A percentile compares a stretch with the other conserved stretches of the same genome.
These are phyloP conservation scores for Didymella segeticola DNA, from an alignment of 2,329 filamentous ascomycete genomes.

Conservation along the genomic window DNA sequence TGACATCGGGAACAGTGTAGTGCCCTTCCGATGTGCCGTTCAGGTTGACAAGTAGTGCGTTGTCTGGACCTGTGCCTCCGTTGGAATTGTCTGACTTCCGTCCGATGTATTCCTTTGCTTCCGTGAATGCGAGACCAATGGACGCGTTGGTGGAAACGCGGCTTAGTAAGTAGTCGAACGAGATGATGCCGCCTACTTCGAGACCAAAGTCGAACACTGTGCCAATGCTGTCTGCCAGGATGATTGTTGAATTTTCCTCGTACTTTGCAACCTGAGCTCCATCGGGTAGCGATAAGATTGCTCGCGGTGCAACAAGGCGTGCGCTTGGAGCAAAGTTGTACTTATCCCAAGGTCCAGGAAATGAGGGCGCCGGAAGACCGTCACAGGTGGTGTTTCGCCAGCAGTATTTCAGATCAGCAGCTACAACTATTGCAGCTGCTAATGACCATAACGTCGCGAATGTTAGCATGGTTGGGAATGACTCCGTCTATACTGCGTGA, in stretches of 20 bases:
- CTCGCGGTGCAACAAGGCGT: background rate
- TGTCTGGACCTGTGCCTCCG: constrained; percentile 48
- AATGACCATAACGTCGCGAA: background rate
- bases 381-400: constrained; percentile 10
- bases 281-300: background rate
- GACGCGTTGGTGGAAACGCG: constrained; percentile 44
- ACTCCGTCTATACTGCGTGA: background rate
- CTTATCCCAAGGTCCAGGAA: constrained; percentile 1
- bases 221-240: background rate
- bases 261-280: background rate
- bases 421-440: background rate
- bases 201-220: constrained; percentile 64
- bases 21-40: constrained; percentile 41
- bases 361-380: background rate
- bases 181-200: constrained; percentile 64
- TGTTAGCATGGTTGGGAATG: background rate
- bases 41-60: constrained; percentile 56
- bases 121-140: constrained; percentile 52
- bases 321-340: constrained; percentile 5
- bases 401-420: background rate
- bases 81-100: constrained; percentile 54
- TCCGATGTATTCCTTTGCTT: constrained; percentile 53
- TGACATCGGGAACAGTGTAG: constrained; percentile 53
- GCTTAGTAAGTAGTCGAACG: constrained; percentile 54
- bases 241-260: background rate